Percentiles rank a stretch among this genome's conserved stretches.
Evolutionary conservation across 495 filamentous ascomycete genomes (phyloP).

Genomic region (Stereocaulon alpinum): DNA sequence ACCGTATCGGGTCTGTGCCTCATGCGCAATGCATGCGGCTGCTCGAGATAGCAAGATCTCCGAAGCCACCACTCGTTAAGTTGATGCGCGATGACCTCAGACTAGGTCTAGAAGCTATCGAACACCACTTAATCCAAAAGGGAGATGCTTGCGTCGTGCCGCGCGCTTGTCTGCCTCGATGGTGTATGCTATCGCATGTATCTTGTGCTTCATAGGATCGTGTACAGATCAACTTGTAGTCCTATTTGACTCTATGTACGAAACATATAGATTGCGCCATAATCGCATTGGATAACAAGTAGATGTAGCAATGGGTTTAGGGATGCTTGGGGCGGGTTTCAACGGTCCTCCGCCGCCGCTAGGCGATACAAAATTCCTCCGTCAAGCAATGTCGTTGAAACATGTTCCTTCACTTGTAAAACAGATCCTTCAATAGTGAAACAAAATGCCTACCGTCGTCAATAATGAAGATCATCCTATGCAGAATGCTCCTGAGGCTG

Average conservation of each 20-base stretch:
- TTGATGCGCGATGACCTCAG: constrained; percentile 1
- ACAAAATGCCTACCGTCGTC: constrained; percentile 13
- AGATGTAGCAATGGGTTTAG: background rate
- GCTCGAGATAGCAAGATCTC: constrained; percentile 8
- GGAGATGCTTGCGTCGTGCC: background rate
- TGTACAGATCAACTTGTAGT: no score
- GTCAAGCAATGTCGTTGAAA: background rate
- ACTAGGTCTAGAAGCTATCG: constrained; percentile 1
- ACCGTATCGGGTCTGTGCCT: constrained; percentile 6
- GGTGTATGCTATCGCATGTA: no score
- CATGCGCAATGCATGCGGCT: constrained; percentile 1
- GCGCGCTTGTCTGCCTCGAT: background rate
- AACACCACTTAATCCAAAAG: background rate
- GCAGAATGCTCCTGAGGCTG: constrained; percentile 1
- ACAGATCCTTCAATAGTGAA: background rate
- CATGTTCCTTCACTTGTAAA: background rate
- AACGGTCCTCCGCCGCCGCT: background rate
- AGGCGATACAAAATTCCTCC: background rate
- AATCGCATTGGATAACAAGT: background rate
- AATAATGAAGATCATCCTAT: constrained; percentile 13
- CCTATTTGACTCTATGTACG: background rate
- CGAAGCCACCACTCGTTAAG: background rate
- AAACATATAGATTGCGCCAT: background rate
- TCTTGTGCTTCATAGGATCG: no score
- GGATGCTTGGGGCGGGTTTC: background rate